Evolutionary conservation across 1,139 yeast species (phyloP), one percentile per base, ranked within the genome.

Genomic region (Candida neerlandica): DNA sequence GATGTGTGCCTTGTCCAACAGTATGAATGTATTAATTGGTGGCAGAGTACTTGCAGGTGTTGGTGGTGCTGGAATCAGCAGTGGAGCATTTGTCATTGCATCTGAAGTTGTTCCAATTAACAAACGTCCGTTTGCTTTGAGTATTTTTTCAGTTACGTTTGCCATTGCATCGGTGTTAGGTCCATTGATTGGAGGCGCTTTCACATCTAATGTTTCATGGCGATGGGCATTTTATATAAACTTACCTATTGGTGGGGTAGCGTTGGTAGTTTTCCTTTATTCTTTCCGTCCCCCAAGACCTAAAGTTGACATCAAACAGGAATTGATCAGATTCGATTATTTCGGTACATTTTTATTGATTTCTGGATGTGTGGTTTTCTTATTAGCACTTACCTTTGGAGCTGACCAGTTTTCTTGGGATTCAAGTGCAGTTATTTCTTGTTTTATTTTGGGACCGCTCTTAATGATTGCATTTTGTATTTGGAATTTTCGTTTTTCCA

Each of bases 181-280:
- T 0, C 87, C 87, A 0, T 73, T 82, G 48, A 61, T 82, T 18
- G 82, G 82, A 51, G 81, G 83, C 27, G 82, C 78, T 0, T 77
- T 81, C 51, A 73, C 79, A 4, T 60, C 69, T 21, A 66, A 70
- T 50, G 67, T 65, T 21, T 53, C 55, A 11, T 87, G 94, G 94
- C 76, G 94, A 65, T 86, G 92, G 92, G 82, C 89, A 55, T 87
- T 86, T 64, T 87, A 84, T 64, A 77, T 87, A 9, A 71, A 71
- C 49, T 66, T 71, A 51, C 77, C 77, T 11, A 60, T 71, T 54
- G 77, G 77, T 11, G 76, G 68, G 1, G 48, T 66, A 26, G 74
- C 76, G 1, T 45, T 59, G 33, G 59, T 52, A 1, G 57, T 66
- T 26, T 66, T 71, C 44, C 46, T 58, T 21, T 59, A 58, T 34